These are phyloP conservation scores for Ascobolus immersus DNA, from an alignment of 495 filamentous ascomycete species.

Conservation along the genomic window DNA sequence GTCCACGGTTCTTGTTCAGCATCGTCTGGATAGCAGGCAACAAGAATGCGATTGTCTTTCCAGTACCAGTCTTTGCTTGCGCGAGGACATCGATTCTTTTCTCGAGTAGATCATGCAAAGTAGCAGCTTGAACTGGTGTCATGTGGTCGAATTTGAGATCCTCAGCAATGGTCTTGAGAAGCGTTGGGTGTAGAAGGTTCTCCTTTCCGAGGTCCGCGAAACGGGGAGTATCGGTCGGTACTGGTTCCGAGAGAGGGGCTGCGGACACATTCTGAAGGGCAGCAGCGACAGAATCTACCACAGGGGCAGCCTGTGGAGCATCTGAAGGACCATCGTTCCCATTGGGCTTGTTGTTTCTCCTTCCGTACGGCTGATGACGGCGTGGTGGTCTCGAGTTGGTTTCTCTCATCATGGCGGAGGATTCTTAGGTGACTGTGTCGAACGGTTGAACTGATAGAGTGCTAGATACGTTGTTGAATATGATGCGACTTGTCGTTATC, in stretches of 20 bases:
- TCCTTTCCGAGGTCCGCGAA: conserved; percentile 17
- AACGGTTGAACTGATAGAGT: too few species aligned
- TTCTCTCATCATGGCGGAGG: too few species aligned
- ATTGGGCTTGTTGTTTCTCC: too few species aligned
- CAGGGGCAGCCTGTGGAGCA: too few species aligned
- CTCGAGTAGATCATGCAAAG: conserved; percentile 29
- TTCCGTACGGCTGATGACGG: too few species aligned
- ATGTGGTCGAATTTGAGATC: conserved; percentile 41
- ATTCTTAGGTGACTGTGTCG: too few species aligned
- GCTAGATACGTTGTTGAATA: too few species aligned
- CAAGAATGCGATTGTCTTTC: conserved; percentile 73
- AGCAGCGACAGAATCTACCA: too few species aligned
- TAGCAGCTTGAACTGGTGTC: conserved; percentile 76
- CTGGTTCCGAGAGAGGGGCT: conserved; percentile 3
- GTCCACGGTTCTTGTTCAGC: conserved; percentile 26
- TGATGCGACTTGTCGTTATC: too few species aligned
- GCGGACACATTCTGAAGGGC: too few species aligned
- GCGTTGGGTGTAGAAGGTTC: conserved; percentile 17
- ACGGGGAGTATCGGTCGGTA: conserved; percentile 15
- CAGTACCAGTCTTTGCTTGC: conserved; percentile 70
- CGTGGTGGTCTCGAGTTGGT: too few species aligned
- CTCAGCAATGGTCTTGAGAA: conserved; percentile 18
- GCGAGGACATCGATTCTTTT: conserved; percentile 36
- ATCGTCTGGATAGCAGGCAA: conserved; percentile 51
- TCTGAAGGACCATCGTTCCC: too few species aligned